These are phyloP conservation scores for Teunomyces panamensis DNA, from an alignment of 805 yeast species.

Conservation along the genomic window DNA sequence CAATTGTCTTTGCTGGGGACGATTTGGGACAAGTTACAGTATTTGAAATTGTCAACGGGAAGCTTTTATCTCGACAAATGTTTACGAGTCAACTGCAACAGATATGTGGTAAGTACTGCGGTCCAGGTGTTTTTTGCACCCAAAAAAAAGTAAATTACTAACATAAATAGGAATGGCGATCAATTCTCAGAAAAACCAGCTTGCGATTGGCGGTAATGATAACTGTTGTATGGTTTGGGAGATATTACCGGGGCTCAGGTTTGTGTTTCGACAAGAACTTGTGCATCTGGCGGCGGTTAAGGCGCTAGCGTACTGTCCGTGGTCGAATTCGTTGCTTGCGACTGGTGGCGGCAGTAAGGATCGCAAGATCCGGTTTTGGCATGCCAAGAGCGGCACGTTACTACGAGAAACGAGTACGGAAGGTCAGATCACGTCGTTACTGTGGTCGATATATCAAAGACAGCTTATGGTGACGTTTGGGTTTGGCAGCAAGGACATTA, in stretches of 20 bases:
- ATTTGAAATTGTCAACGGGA: constrained; percentile 27
- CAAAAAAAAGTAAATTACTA: not conserved
- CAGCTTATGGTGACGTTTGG: constrained; percentile 83
- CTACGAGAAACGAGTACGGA: constrained; percentile 53
- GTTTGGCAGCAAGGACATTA: constrained; percentile 56
- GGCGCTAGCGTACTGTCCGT: constrained; percentile 87
- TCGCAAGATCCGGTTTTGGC: constrained; percentile 82
- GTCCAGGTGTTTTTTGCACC: not conserved
- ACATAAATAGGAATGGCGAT: constrained; percentile 52
- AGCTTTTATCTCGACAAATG: constrained; percentile 8
- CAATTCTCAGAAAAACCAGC: constrained; percentile 47
- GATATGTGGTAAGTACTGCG: constrained; percentile 33
- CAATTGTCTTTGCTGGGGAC: constrained; percentile 60
- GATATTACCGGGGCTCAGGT: constrained; percentile 37
- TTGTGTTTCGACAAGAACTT: constrained; percentile 44
- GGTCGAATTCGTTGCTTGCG: constrained; percentile 76
- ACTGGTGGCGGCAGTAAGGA: constrained; percentile 92
- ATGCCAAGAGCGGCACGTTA: constrained; percentile 72
- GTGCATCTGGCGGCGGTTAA: constrained; percentile 85
- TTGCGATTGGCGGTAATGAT: constrained; percentile 85
- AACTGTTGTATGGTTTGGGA: constrained; percentile 80
- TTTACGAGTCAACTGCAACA: constrained; percentile 33
- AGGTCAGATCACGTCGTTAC: constrained; percentile 75
- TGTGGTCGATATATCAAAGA: constrained; percentile 65
- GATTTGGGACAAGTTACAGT: constrained; percentile 57